Evolutionary conservation across 1,284 basidiomycete species (phyloP), one percentile per base, ranked within the genome.

Genomic region (Moniliella sp.): DNA sequence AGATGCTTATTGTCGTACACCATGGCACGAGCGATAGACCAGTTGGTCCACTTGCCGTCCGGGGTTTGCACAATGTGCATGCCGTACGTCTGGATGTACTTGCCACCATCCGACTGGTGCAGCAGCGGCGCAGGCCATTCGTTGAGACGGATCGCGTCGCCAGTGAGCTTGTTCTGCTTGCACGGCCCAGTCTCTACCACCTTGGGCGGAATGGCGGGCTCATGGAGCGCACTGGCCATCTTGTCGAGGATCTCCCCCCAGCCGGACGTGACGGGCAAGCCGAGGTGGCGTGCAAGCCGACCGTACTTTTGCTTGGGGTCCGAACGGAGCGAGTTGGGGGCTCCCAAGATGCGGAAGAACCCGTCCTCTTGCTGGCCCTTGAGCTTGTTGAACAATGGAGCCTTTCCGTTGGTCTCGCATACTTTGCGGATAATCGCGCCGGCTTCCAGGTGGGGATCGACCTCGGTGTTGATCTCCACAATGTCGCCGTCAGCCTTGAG

Each of bases 41-140:
- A 39, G 30, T 39, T 39, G n/a, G 34, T 35, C 37, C 37, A 39
- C 31, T 39, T 39, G 9, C 37, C 37, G 13, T 39, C 37, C 4
- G 37, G 37, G 9, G 23, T 26, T 18, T 23, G 21, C 8, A 39
- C 28, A 15, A 39, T 32, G 28, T 39, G 37, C 33, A 39, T 35
- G 5, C 37, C 31, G 28, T 39, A 39, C 10, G 37, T 39, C 27
- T 39, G 37, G 25, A 39, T 39, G 37, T 39, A 39, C 16, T 26
- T 28, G 2, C 37, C 37, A 2, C 37, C 37, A 17, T 39, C 37
- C 10, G 21, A 29, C 12, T 29, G 11, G 16, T 39, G 37, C 10
- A 39, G 36, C 28, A 35, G 15, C 2, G 37, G 37, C 3, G 30
- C 25, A 2, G 37, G 37, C 2, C 36, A 36, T 4, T 28, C 3